Evolutionary conservation across 1,284 basidiomycete species (phyloP), one percentile per base, ranked within the genome.

Genomic region (Apiotrichum veenhuisii): DNA sequence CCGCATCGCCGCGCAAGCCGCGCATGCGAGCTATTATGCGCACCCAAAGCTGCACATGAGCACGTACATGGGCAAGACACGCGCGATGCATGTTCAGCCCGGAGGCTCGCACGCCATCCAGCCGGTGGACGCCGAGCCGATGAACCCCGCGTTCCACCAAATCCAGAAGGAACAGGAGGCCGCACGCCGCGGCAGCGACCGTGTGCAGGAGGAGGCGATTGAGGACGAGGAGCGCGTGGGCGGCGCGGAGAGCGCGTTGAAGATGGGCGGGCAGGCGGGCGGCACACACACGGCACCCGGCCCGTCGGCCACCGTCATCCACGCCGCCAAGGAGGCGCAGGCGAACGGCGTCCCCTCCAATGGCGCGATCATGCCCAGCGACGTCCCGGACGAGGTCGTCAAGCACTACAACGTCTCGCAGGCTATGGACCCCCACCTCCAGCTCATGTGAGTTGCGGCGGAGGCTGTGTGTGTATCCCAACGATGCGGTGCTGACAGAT

Each of bases 351-450:
- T 26, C 8, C 1, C 23, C 4, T 52, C 49, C 25, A 48, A 50
- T n/a, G 57, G 57, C n/a, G 52, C 44, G 1, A 38, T 58, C 12
- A 34, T 48, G 9, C 46, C 46, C 33, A 20, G 33, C 3, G 30
- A 54, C 41, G n/a, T 45, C 27, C 43, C 57, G 18, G 33, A 51
- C 40, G 49, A 51, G 37, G 3, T 36, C 18, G 23, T 27, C 20
- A 58, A 64, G 50, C 70, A 72, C 54, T 66, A 64, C 61, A 67
- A 65, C 36, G 66, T 69, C 1, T 30, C 36, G 1, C 22, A 27
- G 37, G 53, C 33, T 36, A 79, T 79, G 78, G 55, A 69, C 4
- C 78, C 78, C 3, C 77, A 78, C 63, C 64, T 79, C 9, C 77
- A 79, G 62, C 55, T 79, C 49, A 76, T 79, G 77, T 78, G 55